Evolutionary conservation across 192 early-diverging fungal species (phyloP), one percentile per base, ranked within the genome.

Genomic region (Coemansia sp.): DNA sequence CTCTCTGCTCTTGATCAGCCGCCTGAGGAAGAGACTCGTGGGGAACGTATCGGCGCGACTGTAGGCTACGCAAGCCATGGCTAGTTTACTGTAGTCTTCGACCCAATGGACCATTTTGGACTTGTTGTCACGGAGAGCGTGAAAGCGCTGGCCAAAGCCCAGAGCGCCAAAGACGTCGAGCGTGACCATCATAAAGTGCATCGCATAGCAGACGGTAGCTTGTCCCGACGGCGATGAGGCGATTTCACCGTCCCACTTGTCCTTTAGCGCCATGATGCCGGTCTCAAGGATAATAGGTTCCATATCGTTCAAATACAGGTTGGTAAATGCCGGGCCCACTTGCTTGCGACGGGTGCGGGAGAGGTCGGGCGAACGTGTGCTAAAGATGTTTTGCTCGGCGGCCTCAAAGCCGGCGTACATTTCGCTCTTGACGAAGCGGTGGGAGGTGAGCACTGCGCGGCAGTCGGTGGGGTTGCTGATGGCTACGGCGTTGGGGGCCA

Each of bases 61-160:
- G 9, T 68, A 64, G 3, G 57, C 61, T 1, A 66, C 16, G 8
- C 41, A 41, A 5, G 66, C 28, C 14, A 61, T 56, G 0, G 43
- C 56, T 16, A 70, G 63, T 28, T 14, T 34, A 36, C 63, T 70
- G 48, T 57, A 75, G 31, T 56, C 14, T 3, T 37, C 13, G 56
- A 80, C 34, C 72, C 69, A 73, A 3, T 61, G 52, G 28, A 73
- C 42, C 3, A 76, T 65, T 53, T 59, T 33, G 21, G 59, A 33
- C 8, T 50, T 50, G 56, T 62, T 28, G 52, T 76, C 59, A 3
- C 42, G 47, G 10, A 82, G 61, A 3, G 72, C 66, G 31, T 73
- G 31, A 28, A 82, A 76, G 13, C 56, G 55, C 62, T 76, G 72
- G 16, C 79, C 79, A 35, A 57, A 82, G 2, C 72, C 79, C 23